Percentiles rank a stretch among this genome's conserved stretches.
Conservation (phyloP, 352 stramenopile species). For the Pilasporangium apinafurcum region DNA sequence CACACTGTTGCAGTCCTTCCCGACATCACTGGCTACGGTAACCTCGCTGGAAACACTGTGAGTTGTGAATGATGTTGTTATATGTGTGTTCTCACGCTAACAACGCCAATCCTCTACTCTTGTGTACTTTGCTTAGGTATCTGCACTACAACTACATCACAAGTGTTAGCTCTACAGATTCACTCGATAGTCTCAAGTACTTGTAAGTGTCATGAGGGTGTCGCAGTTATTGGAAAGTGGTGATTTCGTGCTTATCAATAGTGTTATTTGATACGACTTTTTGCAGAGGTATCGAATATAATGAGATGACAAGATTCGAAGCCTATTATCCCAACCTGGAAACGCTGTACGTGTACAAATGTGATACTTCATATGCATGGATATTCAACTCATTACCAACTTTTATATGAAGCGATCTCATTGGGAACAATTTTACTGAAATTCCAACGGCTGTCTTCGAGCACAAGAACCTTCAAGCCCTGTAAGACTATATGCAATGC, state of each 20-base stretch:
- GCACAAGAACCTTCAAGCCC: neutral
- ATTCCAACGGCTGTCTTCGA: slow-evolving; percentile 1
- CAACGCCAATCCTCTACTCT: neutral
- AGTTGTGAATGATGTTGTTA: neutral
- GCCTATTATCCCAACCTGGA: neutral
- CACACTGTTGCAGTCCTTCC: neutral
- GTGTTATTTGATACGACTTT: neutral
- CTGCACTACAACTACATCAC: neutral
- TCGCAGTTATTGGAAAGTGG: too few species aligned
- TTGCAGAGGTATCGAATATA: too few species aligned
- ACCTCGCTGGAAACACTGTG: neutral
- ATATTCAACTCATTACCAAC: neutral
- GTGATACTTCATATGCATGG: neutral
- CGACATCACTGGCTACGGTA: neutral
- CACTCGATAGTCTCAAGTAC: neutral
- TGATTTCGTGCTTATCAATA: neutral
- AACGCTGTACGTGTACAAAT: neutral
- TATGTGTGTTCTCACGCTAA: neutral
- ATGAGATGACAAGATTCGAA: slow-evolving; percentile 1
- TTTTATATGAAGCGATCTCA: neutral
- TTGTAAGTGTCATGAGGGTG: neutral
- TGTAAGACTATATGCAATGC: neutral
- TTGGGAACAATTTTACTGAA: neutral
- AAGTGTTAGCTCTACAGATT: neutral
- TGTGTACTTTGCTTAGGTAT: neutral